Conservation (phyloP, 139 green algal species). For the Ostreobium quekettii region DNA sequence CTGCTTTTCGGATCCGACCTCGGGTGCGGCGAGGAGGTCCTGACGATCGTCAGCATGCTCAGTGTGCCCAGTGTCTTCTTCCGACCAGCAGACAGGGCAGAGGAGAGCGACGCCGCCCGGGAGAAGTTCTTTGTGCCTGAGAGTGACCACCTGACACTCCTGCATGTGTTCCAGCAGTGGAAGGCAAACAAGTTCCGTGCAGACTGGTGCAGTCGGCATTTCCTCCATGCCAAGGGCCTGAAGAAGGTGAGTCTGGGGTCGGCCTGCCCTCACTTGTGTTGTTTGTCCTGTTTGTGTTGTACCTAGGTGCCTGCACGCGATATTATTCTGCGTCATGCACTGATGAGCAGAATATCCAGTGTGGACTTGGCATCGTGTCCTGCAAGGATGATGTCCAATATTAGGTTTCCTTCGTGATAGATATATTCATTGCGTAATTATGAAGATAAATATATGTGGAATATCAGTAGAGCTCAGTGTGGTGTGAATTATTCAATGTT, state of each 20-base stretch:
- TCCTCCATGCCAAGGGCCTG: slow-evolving; percentile 88
- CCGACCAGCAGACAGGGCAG: slow-evolving; percentile 62
- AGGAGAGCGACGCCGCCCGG: slow-evolving; percentile 89
- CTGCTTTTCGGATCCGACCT: slow-evolving; percentile 72
- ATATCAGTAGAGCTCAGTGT: no score
- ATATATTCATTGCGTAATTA: no score
- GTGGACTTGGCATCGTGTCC: no score
- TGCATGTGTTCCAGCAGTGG: slow-evolving; percentile 98
- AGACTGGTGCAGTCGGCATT: slow-evolving; percentile 92
- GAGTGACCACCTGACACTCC: slow-evolving; percentile 96
- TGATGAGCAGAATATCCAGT: no score
- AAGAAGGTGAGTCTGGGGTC: slow-evolving; percentile 54
- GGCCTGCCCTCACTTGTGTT: background rate
- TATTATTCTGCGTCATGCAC: background rate
- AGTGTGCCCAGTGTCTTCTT: slow-evolving; percentile 92
- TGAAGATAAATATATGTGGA: no score
- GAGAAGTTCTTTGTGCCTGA: slow-evolving; percentile 99
- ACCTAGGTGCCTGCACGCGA: background rate
- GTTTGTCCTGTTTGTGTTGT: background rate
- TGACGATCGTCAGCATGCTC: slow-evolving; percentile 41
- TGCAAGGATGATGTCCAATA: no score
- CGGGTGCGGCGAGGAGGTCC: slow-evolving; percentile 53
- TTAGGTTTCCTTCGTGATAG: no score
- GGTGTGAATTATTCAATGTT: no score
- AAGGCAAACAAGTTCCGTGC: slow-evolving; percentile 78